Evolutionary conservation across 257 asterid species (phyloP).

Genomic region (Rehmannia glutinosa): DNA sequence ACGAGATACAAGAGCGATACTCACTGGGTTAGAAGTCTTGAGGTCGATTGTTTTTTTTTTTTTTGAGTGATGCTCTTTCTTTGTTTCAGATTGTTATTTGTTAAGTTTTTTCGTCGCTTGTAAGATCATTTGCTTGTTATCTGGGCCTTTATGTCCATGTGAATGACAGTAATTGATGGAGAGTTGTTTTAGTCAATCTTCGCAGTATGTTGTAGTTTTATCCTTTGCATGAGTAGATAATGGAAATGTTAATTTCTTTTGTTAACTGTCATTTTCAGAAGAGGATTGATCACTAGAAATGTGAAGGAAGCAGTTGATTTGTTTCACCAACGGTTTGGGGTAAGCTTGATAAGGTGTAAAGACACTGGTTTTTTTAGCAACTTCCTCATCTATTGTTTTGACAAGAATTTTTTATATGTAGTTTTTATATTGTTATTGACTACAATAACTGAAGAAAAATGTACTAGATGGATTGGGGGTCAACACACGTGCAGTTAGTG

Average conservation of each 20-base stretch:
- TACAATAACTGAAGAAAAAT: background rate
- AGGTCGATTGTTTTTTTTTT: background rate
- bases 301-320: constrained; percentile 79
- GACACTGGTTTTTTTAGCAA: background rate
- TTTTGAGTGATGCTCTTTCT: background rate
- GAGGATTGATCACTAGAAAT: constrained; percentile 92
- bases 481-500: background rate
- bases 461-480: background rate
- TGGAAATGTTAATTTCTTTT: background rate
- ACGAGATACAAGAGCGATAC: too few relatives aligned
- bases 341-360: constrained; percentile 31
- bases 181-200: background rate
- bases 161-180: background rate
- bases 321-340: constrained; percentile 91
- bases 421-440: background rate
- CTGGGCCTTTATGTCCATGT: background rate
- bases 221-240: background rate
- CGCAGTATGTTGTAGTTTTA: background rate
- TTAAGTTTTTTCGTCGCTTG: background rate
- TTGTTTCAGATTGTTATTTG: background rate
- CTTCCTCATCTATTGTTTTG: background rate
- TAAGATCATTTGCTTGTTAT: background rate
- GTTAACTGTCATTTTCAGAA: constrained; percentile 47
- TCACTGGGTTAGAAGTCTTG: too few relatives aligned
- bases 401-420: background rate